phyloP scores from a whole-genome alignment of 2,329 filamentous ascomycete genomes.

The Biscogniauxia mediterranea region DNA sequence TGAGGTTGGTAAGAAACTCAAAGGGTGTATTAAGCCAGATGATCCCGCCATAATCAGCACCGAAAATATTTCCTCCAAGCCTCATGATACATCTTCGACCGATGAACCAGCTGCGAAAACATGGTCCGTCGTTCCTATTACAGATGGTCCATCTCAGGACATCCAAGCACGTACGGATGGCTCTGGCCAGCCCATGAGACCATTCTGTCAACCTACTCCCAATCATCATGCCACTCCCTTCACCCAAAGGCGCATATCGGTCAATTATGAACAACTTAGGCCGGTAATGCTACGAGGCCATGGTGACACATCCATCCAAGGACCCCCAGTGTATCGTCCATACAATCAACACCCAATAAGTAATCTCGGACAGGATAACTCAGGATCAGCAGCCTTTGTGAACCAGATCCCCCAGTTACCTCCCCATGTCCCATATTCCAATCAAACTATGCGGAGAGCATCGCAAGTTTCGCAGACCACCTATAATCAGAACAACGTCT shows the following conservation, averaged over 20 bases:
- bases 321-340: not conserved
- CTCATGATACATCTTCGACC: not conserved
- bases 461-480: too few relatives aligned
- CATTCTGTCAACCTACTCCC: not conserved
- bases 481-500: too few relatives aligned
- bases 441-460: not conserved
- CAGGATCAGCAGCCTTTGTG: not conserved
- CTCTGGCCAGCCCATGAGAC: not conserved
- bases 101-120: not conserved
- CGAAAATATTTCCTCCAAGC: not conserved
- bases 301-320: not conserved
- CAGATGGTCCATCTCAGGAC: not conserved
- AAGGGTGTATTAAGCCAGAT: constrained; percentile 6
- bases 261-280: not conserved
- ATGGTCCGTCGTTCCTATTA: not conserved
- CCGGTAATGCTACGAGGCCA: not conserved
- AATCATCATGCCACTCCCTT: not conserved
- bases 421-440: not conserved
- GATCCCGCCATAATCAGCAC: not conserved
- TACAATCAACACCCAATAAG: not conserved
- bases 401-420: not conserved
- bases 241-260: not conserved
- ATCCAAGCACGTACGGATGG: not conserved
- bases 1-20: constrained; percentile 8
- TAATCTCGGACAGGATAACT: not conserved